Conservation (phyloP, 169 alveolate genomes). For the Eimeria zaria region DNA sequence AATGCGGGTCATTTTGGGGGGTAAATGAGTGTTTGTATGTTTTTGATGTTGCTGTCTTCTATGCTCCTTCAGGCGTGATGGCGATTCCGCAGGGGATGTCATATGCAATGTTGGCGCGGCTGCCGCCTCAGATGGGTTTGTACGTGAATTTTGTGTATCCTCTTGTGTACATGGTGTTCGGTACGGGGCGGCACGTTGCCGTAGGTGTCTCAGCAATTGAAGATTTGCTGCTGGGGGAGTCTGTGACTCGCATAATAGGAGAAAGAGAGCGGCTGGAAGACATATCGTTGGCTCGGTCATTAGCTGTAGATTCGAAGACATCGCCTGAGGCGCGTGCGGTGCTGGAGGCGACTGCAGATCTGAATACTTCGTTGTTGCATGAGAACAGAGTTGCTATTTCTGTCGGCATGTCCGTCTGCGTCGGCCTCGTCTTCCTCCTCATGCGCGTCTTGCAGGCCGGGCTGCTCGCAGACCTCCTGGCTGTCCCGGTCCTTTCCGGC, state of each 20-base stretch:
- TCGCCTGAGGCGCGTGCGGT: constrained; percentile 44
- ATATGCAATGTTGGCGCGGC: constrained; percentile 84
- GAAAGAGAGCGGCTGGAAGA: constrained; percentile 71
- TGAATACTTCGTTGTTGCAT: constrained; percentile 28
- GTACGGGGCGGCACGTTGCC: constrained; percentile 78
- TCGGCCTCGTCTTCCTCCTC: constrained; percentile 68
- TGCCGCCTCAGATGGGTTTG: constrained; percentile 85
- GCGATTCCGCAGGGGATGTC: constrained; percentile 87
- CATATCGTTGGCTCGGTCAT: not conserved
- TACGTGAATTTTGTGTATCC: constrained; percentile 81
- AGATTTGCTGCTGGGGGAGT: constrained; percentile 80
- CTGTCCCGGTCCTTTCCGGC: constrained; percentile 85
- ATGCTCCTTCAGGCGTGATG: constrained; percentile 78
- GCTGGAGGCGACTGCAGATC: constrained; percentile 11
- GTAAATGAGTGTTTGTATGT: not conserved
- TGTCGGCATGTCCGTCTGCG: constrained; percentile 73
- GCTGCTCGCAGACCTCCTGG: constrained; percentile 82
- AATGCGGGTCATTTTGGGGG: not conserved
- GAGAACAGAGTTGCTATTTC: constrained; percentile 55
- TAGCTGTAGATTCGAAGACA: constrained; percentile 42
- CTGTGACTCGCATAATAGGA: constrained; percentile 80
- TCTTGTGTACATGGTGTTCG: constrained; percentile 79
- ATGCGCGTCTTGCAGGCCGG: constrained; percentile 78
- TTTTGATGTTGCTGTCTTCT: not conserved
- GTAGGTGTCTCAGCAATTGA: constrained; percentile 86